phyloP scores from a whole-genome alignment of 2,329 filamentous ascomycete species.

The Aquanectria penicillioides region DNA sequence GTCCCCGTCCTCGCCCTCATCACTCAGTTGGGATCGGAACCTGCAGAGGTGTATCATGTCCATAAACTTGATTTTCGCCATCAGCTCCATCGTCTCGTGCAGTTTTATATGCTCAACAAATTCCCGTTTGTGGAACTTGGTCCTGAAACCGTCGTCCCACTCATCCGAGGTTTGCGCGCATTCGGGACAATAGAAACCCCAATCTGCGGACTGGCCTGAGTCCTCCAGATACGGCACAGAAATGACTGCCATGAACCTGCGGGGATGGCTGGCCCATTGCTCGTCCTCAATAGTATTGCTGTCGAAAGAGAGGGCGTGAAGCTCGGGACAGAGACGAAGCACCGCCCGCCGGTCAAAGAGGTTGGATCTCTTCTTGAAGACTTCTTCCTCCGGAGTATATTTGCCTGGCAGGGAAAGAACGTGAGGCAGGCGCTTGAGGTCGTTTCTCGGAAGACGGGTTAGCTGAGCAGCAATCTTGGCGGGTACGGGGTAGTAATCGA shows the following conservation, averaged over 20 bases:
- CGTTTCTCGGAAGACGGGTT: neutral
- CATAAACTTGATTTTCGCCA: too few species aligned
- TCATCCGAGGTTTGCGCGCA: too few species aligned
- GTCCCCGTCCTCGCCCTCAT: too few species aligned
- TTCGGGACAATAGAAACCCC: constrained; percentile 8
- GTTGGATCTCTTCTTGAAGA: neutral
- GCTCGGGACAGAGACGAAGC: neutral
- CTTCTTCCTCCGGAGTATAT: neutral
- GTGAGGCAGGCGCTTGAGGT: neutral
- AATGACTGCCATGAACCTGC: constrained; percentile 15
- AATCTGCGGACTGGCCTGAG: neutral
- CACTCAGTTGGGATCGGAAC: too few species aligned
- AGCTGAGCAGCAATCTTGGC: neutral
- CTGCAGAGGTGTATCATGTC: too few species aligned
- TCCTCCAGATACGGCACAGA: constrained; percentile 12
- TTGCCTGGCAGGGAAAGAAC: constrained; percentile 16
- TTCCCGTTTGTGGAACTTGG: too few species aligned
- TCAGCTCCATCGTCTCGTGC: too few species aligned
- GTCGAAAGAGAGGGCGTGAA: neutral
- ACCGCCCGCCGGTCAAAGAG: constrained; percentile 10
- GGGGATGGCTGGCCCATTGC: neutral
- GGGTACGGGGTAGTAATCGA: constrained; percentile 42
- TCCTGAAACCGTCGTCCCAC: too few species aligned
- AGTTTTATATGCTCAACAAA: too few species aligned
- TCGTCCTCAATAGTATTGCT: neutral